Base-by-base conservation (phyloP, 2,329 filamentous ascomycete species). In the Fusarium guadeloupense region DNA sequence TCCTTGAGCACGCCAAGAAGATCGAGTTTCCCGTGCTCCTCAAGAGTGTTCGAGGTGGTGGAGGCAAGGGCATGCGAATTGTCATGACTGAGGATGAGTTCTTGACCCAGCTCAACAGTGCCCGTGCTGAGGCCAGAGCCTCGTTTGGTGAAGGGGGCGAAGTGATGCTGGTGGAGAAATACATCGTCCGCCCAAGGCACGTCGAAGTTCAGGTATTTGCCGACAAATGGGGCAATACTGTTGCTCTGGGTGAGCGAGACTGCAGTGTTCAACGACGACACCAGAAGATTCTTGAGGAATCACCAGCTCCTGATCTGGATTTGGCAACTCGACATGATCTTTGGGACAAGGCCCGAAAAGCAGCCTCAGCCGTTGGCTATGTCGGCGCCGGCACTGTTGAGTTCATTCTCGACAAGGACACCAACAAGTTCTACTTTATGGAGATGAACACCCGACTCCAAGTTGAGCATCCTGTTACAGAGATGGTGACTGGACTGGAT, bases 141-240 rank as follows among this genome's bases (percentile, higher is more conserved):
- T 88, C 92, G 0, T 96, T 96, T 73, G 92, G 92, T 47, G 90
- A 93, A 62, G 80, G 90, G 77, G 75, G 90, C 78, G 85, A 92
- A 67, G 90, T 92, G 6, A 89, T 96, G 79, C 85, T 96, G 57
- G 89, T 96, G 20, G 92, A 97, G 76, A 88, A 87, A 64, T 96
- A 92, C 73, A 91, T 93, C 69, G 84, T 89, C 16, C 85, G 88
- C 1, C 91, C 90, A 33, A 85, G 91, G 52, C 93, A 97, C 71
- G 91, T 97, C 53, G 93, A 97, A 75, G 91, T 97, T 6, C 93
- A 97, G 72, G 85, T 97, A 14, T 95, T 97, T 74, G 93, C 92
- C 37, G 93, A 97, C 71, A 87, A 87, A 45, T 82, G 87, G 66
- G 92, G 92, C 2, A 86, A 90, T 71, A 92, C 89, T 14, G 88